Evolutionary conservation across 495 filamentous ascomycete genomes (phyloP).

Genomic region (Penicillium angulare): DNA sequence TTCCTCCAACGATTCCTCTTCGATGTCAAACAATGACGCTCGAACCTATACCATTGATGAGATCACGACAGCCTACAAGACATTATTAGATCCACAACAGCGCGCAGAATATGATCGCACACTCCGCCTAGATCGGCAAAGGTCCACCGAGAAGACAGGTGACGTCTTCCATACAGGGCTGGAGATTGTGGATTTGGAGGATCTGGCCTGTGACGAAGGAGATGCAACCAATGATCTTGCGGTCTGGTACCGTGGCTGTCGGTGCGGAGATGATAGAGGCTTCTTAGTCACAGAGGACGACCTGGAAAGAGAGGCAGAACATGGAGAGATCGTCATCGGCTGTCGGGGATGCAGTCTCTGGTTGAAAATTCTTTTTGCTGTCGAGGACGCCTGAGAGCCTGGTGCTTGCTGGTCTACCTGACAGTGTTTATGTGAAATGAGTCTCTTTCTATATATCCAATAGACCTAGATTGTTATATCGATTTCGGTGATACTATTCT

Average conservation of each 20-base stretch:
- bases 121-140: slow-evolving; percentile 40
- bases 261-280: slow-evolving; percentile 76
- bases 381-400: slow-evolving; percentile 12
- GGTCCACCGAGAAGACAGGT: slow-evolving; percentile 22
- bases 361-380: slow-evolving; percentile 58
- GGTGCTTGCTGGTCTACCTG: too few relatives aligned
- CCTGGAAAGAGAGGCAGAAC: slow-evolving; percentile 60
- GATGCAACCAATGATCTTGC: slow-evolving; percentile 5
- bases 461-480: too few relatives aligned
- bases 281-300: slow-evolving; percentile 69
- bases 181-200: slow-evolving; percentile 82
- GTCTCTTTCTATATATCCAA: too few relatives aligned
- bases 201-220: slow-evolving; percentile 57
- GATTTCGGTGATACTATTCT: too few relatives aligned
- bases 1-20: not conserved
- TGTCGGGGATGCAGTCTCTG: slow-evolving; percentile 82
- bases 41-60: slow-evolving; percentile 65
- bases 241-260: slow-evolving; percentile 68
- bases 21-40: not conserved
- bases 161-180: slow-evolving; percentile 62
- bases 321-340: slow-evolving; percentile 71
- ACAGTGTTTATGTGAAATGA: too few relatives aligned
- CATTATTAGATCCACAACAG: slow-evolving; percentile 57
- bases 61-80: slow-evolving; percentile 73
- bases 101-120: slow-evolving; percentile 66